Evolutionary conservation across 164 flowering plant genomes (phyloP).

Genomic region (Berberis thunbergii): DNA sequence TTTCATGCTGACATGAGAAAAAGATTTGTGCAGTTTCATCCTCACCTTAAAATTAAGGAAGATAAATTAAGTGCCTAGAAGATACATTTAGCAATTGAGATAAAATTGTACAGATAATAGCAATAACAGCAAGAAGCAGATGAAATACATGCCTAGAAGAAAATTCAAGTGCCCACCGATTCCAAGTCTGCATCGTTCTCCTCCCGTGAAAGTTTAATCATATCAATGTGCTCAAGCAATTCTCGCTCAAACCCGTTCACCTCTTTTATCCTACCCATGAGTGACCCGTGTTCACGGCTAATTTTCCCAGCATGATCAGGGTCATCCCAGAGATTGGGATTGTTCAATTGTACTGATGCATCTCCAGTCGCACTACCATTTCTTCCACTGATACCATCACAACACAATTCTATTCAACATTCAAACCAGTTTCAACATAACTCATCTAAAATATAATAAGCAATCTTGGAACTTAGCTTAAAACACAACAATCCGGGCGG

Average conservation of each 20-base stretch:
- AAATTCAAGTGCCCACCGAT: slow-evolving; percentile 67
- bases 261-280: slow-evolving; percentile 76
- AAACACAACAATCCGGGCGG: no score
- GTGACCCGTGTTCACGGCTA: slow-evolving; percentile 90
- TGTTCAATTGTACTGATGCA: slow-evolving; percentile 47
- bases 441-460: background rate
- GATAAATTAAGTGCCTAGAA: background rate
- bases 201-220: slow-evolving; percentile 91
- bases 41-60: background rate
- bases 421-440: background rate
- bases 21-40: background rate
- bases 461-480: no score
- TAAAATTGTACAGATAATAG: background rate
- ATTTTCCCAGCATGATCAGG: slow-evolving; percentile 82
- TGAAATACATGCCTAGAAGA: slow-evolving; percentile 50
- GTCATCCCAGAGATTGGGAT: slow-evolving; percentile 87
- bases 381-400: slow-evolving; percentile 59
- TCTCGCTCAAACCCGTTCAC: slow-evolving; percentile 66
- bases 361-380: slow-evolving; percentile 43
- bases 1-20: no score
- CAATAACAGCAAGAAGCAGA: slow-evolving; percentile 14
- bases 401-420: background rate
- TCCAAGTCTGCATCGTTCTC: slow-evolving; percentile 87
- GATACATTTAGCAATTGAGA: background rate
- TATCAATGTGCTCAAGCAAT: slow-evolving; percentile 85